Evolutionary conservation across 257 asterid genomes (phyloP).

Genomic region (Solanum ossicruentum): DNA sequence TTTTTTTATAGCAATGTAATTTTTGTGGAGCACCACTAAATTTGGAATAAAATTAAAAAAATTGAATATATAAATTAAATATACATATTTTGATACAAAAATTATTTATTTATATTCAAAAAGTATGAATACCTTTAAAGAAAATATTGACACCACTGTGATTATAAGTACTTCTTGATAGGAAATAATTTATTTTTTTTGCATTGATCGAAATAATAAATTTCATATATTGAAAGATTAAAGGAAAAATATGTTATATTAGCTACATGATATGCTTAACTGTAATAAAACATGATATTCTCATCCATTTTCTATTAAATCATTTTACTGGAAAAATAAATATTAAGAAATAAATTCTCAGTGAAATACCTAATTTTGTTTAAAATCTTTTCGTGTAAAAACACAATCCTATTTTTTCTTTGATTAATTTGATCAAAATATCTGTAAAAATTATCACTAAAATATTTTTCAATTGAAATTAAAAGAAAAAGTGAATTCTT

Average conservation of each 20-base stretch:
- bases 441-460: background rate
- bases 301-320: background rate
- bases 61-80: too few species aligned
- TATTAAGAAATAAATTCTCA: rapidly evolving
- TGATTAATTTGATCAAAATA: background rate
- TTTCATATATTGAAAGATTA: background rate
- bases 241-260: background rate
- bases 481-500: too few species aligned
- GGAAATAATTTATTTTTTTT: background rate
- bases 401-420: too few species aligned
- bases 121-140: too few species aligned
- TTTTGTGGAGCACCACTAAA: background rate
- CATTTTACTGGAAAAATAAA: background rate
- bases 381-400: too few species aligned
- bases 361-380: background rate
- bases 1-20: background rate
- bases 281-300: background rate
- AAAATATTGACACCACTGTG: too few species aligned
- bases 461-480: too few species aligned
- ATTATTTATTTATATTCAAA: too few species aligned
- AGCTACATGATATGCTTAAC: background rate
- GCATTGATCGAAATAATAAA: background rate
- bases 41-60: background rate
- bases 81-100: too few species aligned
- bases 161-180: too few species aligned